A percentile compares a stretch with the other conserved stretches of the same genome.
Conservation (phyloP, 371 early-diverging fungal species). For the Nosema muscidifuracis region DNA sequence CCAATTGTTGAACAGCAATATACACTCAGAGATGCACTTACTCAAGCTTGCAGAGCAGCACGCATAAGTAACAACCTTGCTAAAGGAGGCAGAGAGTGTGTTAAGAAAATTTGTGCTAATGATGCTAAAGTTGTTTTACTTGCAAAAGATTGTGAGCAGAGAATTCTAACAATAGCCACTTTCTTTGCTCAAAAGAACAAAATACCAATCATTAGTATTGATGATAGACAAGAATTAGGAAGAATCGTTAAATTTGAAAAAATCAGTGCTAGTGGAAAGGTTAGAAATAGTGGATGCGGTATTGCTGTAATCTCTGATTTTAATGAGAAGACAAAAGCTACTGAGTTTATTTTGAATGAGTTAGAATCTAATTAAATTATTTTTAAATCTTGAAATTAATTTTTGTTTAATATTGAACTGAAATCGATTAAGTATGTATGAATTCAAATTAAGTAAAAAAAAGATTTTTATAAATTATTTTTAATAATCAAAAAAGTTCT, state of each 20-base stretch:
- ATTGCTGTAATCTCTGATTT: slow-evolving; percentile 38
- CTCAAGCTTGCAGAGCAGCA: slow-evolving; percentile 37
- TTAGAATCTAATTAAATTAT: not conserved
- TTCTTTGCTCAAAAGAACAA: slow-evolving; percentile 22
- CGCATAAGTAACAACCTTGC: slow-evolving; percentile 38
- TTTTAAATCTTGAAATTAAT: not conserved
- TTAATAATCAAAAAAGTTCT: too few relatives aligned
- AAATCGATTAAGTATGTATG: too few relatives aligned
- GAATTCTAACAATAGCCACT: slow-evolving; percentile 22
- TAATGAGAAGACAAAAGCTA: slow-evolving; percentile 17
- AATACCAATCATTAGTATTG: slow-evolving; percentile 49
- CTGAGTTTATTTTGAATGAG: slow-evolving; percentile 19
- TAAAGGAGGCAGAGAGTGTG: slow-evolving; percentile 40
- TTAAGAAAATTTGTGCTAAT: slow-evolving; percentile 18
- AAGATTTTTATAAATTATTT: too few relatives aligned
- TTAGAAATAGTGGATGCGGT: slow-evolving; percentile 34
- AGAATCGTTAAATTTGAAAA: slow-evolving; percentile 35
- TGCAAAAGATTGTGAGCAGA: slow-evolving; percentile 42
- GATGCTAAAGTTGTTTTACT: slow-evolving; percentile 48
- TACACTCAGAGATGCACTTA: slow-evolving; percentile 43
- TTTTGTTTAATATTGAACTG: too few relatives aligned
- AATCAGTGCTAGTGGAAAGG: slow-evolving; percentile 23
- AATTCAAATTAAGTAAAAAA: too few relatives aligned
- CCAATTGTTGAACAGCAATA: slow-evolving; percentile 43
- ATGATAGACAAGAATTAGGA: slow-evolving; percentile 47